These are phyloP conservation scores for Nasturtium officinale DNA, from an alignment of 345 rosid genomes.

Conservation along the genomic window DNA sequence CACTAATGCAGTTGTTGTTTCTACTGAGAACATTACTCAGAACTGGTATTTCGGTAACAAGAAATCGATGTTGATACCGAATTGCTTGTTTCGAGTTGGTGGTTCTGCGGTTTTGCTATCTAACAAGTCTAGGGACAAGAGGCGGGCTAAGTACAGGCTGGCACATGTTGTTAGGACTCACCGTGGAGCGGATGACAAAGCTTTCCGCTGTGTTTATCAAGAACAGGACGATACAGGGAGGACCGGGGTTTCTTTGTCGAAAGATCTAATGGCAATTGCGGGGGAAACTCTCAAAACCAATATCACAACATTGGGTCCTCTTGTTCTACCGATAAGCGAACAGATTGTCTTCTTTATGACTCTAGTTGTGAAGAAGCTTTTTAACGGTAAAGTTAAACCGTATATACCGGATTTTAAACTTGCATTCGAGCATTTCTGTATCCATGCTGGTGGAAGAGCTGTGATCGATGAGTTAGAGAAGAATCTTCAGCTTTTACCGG, in stretches of 20 bases:
- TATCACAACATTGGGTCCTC: slow-evolving; percentile 52
- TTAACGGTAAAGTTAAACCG: slow-evolving; percentile 44
- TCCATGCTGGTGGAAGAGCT: slow-evolving; percentile 65
- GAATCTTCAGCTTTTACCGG: slow-evolving; percentile 51
- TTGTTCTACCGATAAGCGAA: slow-evolving; percentile 51
- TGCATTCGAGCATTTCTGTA: slow-evolving; percentile 58
- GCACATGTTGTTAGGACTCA: slow-evolving; percentile 55
- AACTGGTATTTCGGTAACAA: slow-evolving; percentile 56
- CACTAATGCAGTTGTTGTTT: slow-evolving; percentile 52
- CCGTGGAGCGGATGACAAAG: slow-evolving; percentile 52
- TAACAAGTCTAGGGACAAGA: slow-evolving; percentile 38
- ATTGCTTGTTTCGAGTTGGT: slow-evolving; percentile 56
- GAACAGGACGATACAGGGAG: slow-evolving; percentile 47
- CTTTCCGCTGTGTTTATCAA: slow-evolving; percentile 50
- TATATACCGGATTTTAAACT: slow-evolving; percentile 54
- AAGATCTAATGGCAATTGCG: slow-evolving; percentile 54
- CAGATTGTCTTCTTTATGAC: slow-evolving; percentile 52
- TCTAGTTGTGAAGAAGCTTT: slow-evolving; percentile 43
- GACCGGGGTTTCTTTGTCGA: slow-evolving; percentile 46
- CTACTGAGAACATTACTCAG: slow-evolving; percentile 54
- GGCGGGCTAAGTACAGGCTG: slow-evolving; percentile 50
- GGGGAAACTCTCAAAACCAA: slow-evolving; percentile 54
- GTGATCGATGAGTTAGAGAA: slow-evolving; percentile 54
- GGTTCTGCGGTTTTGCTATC: slow-evolving; percentile 51
- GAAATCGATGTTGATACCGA: slow-evolving; percentile 54